Base-by-base conservation (phyloP, 1,284 basidiomycete species). In the Puccinia horiana region DNA sequence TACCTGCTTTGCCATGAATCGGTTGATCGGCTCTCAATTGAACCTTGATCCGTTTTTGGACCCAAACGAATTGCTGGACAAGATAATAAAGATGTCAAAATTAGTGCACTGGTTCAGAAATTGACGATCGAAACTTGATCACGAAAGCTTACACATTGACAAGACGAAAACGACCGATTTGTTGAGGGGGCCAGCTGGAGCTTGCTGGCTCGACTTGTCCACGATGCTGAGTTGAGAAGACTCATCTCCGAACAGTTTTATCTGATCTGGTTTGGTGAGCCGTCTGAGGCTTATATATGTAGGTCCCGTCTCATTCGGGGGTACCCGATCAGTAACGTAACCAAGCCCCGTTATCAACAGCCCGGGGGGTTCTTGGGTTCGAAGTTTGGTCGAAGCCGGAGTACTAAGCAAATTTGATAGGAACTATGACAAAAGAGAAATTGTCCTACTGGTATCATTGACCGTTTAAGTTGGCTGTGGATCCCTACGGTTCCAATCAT, bases 21-120 rank as follows among this genome's bases (percentile, higher is more conserved):
- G 67, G 49, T 58, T 80, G 77, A 35, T 80, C 49, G 8, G 52
- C 16, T 61, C 77, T 70, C 6, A 80, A 29, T 47, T 80, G 65
- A 44, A 80, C 77, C 37, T 80, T 37, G 44, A 80, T 56, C 40
- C 67, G 63, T 72, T 80, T 80, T 42, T 80, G 77, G 29, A 72
- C 77, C 77, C 77, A 80, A 35, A 80, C 77, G 23, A 26, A 70
- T 20, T 29, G 16, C 67, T 80, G 44, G 44, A 61, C 35, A 32
- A 35, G 8, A 73, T 4, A 2, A 35, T 12, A 69, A 23, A 3
- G 18, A 37, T 14, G 35, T 20, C 14, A 18, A 49, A 8, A 8
- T 52, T 20, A 49, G 29, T 52, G 11, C 0, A 69, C 14, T 42
- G 6, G 11, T 9, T 26, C 2, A 73, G 1, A 52, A 20, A 73